Conservation (phyloP, 2,329 filamentous ascomycete species). For the Cladosporium phlei region DNA sequence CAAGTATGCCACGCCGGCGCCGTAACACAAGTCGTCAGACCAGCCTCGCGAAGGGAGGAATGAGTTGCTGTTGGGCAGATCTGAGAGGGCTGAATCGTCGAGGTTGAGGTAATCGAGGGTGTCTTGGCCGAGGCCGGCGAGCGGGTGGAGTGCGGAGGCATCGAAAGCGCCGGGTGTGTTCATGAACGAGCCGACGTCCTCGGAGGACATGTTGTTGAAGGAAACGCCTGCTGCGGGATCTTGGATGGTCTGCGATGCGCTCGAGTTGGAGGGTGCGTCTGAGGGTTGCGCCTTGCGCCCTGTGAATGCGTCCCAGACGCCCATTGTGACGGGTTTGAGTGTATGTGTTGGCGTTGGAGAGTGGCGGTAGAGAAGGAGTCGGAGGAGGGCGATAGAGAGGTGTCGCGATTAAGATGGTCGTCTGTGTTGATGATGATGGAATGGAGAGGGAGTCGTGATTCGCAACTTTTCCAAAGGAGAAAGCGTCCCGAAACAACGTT, state of each 20-base stretch:
- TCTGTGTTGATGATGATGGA: slow-evolving; percentile 1
- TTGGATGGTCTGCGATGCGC: slow-evolving; percentile 36
- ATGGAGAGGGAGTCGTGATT: slow-evolving; percentile 1
- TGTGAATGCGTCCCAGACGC: slow-evolving; percentile 58
- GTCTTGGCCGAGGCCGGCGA: slow-evolving; percentile 88
- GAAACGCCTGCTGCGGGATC: slow-evolving; percentile 39
- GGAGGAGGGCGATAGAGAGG: neutral
- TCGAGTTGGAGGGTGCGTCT: slow-evolving; percentile 32
- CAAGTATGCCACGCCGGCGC: slow-evolving; percentile 90
- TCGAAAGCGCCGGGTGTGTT: slow-evolving; percentile 73
- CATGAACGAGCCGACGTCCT: slow-evolving; percentile 81
- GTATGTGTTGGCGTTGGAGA: neutral
- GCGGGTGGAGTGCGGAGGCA: slow-evolving; percentile 81
- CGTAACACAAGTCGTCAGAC: slow-evolving; percentile 97
- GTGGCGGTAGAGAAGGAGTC: neutral
- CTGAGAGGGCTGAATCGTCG: slow-evolving; percentile 83
- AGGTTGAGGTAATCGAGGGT: slow-evolving; percentile 91
- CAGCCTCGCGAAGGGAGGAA: slow-evolving; percentile 92
- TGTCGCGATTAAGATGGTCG: neutral
- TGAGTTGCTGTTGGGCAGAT: slow-evolving; percentile 79
- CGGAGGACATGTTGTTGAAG: slow-evolving; percentile 58
- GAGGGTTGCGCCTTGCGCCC: slow-evolving; percentile 50
- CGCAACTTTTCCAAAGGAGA: slow-evolving; percentile 13
- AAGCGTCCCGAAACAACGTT: neutral
- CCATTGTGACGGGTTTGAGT: slow-evolving; percentile 37